Evolutionary conservation across 805 yeast genomes (phyloP), one percentile per base, ranked within the genome.

Genomic region (Isabelozyma heimii): DNA sequence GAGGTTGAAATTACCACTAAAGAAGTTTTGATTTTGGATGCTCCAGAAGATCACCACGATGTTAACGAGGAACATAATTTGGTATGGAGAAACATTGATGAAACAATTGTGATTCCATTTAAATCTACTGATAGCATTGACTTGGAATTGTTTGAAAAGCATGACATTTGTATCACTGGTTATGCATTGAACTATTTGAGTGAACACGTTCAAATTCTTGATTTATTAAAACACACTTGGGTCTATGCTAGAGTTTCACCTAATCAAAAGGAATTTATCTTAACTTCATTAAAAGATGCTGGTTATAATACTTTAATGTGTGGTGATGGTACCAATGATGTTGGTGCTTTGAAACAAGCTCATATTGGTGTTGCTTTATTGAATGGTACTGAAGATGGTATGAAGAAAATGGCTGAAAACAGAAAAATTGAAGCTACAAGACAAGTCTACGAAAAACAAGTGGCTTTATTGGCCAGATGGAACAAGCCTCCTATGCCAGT

Each of bases 321-420:
- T 72, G 99, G 99, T 77, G 99, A 94, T 72, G 99, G 99, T 72
- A 94, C 99, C n/a, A 94, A 94, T 65, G 99, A 94, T 76, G 99
- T 94, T 45, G 99, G 99, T 70, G 99, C 99, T 47, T 81, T 94
- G 72, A 94, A 94, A 69, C 98, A 94, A 75, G 98, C 99, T 2
- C 96, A 94, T 63, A 87, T 94, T 63, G 99, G 99, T 76, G 89
- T 94, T 65, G 99, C 99, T n/a, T 76, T 94, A 58, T 79, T 94
- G 66, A 94, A 94, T 62, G 99, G 98, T 72, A 91, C 99, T 48
- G 96, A 89, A 63, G 97, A 89, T 47, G 87, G 96, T 43, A 77
- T 94, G 83, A 87, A 87, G 71, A 89, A 91, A 70, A 81, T 91
- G 50, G 89, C 87, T 47, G 97, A 92, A 55, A 81, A 83, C 67